A percentile compares a stretch with the other conserved stretches of the same genome.
Conservation (phyloP, 1,284 basidiomycete genomes). For the Gomphus sp. region DNA sequence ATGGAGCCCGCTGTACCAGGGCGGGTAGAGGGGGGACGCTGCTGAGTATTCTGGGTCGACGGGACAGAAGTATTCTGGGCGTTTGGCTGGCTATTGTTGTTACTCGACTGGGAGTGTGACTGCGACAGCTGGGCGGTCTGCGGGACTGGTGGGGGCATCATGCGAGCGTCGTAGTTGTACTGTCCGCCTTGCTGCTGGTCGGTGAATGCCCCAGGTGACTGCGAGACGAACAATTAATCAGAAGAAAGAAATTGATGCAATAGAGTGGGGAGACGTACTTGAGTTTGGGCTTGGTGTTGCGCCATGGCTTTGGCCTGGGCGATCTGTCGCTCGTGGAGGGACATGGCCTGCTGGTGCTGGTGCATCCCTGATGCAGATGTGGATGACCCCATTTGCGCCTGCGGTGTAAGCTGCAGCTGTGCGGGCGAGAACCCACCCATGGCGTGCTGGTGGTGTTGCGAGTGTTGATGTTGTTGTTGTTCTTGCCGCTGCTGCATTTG, state of each 20-base stretch:
- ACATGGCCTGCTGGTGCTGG: constrained; percentile 4
- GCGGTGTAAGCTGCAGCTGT: constrained; percentile 14
- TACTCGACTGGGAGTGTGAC: background rate
- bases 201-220: background rate
- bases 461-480: constrained; percentile 7
- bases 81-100: constrained; percentile 8
- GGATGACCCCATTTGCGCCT: background rate
- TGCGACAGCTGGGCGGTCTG: constrained; percentile 10
- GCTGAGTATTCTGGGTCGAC: constrained; percentile 10
- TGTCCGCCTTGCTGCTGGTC: constrained; percentile 9
- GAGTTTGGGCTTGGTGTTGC: constrained; percentile 9
- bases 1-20: constrained; percentile 4
- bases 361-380: no score
- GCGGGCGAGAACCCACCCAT: background rate
- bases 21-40: constrained; percentile 3
- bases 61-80: constrained; percentile 1
- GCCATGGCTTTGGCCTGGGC: constrained; percentile 9
- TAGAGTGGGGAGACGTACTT: background rate
- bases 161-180: background rate
- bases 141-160: constrained; percentile 18
- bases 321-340: constrained; percentile 12
- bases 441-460: constrained; percentile 14
- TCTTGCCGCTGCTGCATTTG: constrained; percentile 12
- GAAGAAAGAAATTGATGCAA: background rate
- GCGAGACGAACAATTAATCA: constrained; percentile 8